phyloP scores from a whole-genome alignment of 2,329 filamentous ascomycete species.

The Pezicula carpinea region DNA sequence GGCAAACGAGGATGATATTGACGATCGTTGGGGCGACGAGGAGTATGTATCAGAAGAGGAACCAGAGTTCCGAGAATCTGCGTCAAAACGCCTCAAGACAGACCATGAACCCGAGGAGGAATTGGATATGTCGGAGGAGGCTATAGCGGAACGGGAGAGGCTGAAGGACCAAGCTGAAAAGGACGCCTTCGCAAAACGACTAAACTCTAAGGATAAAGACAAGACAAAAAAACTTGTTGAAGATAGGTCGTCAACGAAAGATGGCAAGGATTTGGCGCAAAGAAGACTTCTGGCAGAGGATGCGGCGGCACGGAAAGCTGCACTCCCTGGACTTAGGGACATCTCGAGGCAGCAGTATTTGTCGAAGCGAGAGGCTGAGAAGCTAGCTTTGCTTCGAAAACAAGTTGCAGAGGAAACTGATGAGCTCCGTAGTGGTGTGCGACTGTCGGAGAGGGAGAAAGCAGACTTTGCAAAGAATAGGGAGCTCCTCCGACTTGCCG shows the following conservation, averaged over 20 bases:
- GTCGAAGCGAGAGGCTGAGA: conserved; percentile 84
- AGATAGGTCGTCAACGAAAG: conserved; percentile 49
- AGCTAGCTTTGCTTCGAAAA: conserved; percentile 77
- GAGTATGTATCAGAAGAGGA: conserved; percentile 50
- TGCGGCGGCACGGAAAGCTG: conserved; percentile 60
- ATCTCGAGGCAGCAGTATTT: conserved; percentile 89
- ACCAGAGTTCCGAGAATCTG: conserved; percentile 62
- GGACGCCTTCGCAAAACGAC: conserved; percentile 72
- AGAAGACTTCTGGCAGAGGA: conserved; percentile 63
- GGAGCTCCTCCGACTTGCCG: conserved; percentile 74
- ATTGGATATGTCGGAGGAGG: conserved; percentile 55
- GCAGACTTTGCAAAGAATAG: conserved; percentile 86
- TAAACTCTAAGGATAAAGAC: conserved; percentile 67
- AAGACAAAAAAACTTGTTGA: conserved; percentile 65
- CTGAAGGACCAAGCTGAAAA: conserved; percentile 68
- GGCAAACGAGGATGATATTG: conserved; percentile 56
- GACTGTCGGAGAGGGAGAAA: conserved; percentile 72
- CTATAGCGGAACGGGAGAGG: conserved; percentile 51
- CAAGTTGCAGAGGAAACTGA: conserved; percentile 87
- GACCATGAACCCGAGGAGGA: conserved; percentile 47
- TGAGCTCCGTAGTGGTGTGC: conserved; percentile 71
- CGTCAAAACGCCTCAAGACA: conserved; percentile 65
- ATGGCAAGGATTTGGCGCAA: conserved; percentile 52
- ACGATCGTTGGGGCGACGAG: conserved; percentile 80
- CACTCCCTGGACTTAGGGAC: conserved; percentile 76